Percentiles rank a stretch among this genome's conserved stretches.
Conservation (phyloP, 2,329 filamentous ascomycete genomes). For the Fusarium gaditjirri region DNA sequence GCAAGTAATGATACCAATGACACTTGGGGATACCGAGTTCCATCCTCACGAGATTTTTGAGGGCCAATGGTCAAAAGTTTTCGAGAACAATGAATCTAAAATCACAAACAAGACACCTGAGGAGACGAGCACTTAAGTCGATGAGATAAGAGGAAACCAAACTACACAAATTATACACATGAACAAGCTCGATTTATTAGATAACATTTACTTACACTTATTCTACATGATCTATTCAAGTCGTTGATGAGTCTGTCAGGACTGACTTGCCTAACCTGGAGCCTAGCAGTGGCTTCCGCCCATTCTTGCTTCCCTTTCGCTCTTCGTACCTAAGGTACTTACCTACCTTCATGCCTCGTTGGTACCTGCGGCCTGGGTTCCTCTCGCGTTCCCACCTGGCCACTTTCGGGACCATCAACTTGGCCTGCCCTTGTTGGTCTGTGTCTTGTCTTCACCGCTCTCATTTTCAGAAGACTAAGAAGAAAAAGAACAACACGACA, state of each 20-base stretch:
- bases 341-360: not conserved
- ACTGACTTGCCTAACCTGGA: not conserved
- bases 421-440: constrained; percentile 19
- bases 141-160: constrained; percentile 9
- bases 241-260: not conserved
- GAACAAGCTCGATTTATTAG: not conserved
- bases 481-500: constrained; percentile 6
- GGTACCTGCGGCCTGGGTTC: not conserved
- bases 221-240: not conserved
- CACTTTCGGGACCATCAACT: constrained; percentile 16
- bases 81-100: not conserved
- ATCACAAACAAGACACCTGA: not conserved
- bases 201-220: not conserved
- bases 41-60: no score
- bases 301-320: not conserved
- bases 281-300: not conserved
- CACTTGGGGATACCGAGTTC: not conserved
- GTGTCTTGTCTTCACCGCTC: constrained; percentile 21
- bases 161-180: not conserved
- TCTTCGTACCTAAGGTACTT: not conserved
- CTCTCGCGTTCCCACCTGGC: constrained; percentile 16
- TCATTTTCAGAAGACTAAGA: not conserved
- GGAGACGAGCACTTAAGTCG: constrained; percentile 15
- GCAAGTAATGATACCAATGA: no score
- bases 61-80: not conserved